A percentile compares a stretch with the other conserved stretches of the same genome.
These are phyloP conservation scores for Anethum foeniculum DNA, from an alignment of 140 eudicot species.

Conservation along the genomic window DNA sequence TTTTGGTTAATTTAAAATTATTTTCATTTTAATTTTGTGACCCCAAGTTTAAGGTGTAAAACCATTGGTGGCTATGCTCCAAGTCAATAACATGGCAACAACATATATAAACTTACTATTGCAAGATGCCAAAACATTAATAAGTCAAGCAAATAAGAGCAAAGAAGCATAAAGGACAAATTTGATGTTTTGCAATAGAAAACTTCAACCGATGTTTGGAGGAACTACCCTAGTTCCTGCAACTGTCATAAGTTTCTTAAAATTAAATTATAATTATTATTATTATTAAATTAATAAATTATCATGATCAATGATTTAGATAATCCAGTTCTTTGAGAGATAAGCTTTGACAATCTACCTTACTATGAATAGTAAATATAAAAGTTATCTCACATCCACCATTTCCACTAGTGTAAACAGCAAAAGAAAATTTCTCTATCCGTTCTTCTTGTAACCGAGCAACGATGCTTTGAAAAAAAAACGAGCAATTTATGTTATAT, in stretches of 20 bases:
- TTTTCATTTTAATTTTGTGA: not conserved
- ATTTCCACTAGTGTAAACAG: not conserved
- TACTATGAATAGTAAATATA: no score
- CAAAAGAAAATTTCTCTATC: not conserved
- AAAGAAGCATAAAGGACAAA: not conserved
- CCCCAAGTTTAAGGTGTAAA: not conserved
- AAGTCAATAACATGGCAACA: not conserved
- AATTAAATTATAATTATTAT: not conserved
- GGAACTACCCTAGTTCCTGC: not conserved
- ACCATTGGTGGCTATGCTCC: not conserved
- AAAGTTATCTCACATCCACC: not conserved
- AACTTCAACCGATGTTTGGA: not conserved
- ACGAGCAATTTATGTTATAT: not conserved
- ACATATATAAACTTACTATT: not conserved
- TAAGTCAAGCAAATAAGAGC: not conserved
- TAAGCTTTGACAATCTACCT: not conserved
- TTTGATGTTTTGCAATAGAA: not conserved
- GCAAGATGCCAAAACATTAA: not conserved
- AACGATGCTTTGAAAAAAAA: not conserved
- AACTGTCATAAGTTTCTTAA: not conserved
- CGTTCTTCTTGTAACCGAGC: not conserved
- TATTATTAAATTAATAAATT: no score
- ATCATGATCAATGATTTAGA: no score
- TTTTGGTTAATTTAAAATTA: not conserved
- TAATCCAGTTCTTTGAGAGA: not conserved